Base-by-base conservation (phyloP, 495 filamentous ascomycete genomes). In the Lophiostoma macrostomum region DNA sequence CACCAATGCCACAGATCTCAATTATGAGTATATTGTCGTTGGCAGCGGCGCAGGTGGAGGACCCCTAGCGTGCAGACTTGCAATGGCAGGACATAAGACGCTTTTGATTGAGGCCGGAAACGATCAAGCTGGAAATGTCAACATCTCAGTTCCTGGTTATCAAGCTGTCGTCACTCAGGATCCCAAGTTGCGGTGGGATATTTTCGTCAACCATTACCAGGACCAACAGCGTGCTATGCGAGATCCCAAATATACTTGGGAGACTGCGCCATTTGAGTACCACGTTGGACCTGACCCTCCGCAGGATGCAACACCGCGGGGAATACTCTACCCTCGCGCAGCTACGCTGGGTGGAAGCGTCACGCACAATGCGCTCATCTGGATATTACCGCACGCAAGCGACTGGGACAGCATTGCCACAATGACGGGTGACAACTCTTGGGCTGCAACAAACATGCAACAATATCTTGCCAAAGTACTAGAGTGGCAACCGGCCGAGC, bases 261-360 rank as follows among this genome's bases (percentile, higher is more conserved):
- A 45, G 22, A 53, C 43, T 1, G 18, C 27, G 4, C 38, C 57
- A 25, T 50, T 56, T 11, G 10, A 7, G 0, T 36, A 54, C 16
- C 57, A 65, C 35, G 48, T 46, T 16, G 64, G 64, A 3, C 49
- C 56, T 1, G 69, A 30, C 24, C 70, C 73, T 0, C 76, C 76
- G 0, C 50, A 64, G 13, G 73, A 71, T 16, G 69, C 75, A 0
- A 60, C 53, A 23, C 49, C 67, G 42, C 61, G 71, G 41, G 76
- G 76, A 3, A 69, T 69, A 20, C 65, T 70, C 13, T 80, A 80
- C 38, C 77, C 75, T 1, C 69, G 77, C 0, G 56, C 72, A 1
- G 73, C 69, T 3, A 68, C 69, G 0, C 64, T 80, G 11, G 76
- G 77, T 13, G 77, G 76, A 13, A 78, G 77, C 59, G 66, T 71